A percentile compares a stretch with the other conserved stretches of the same genome.
phyloP scores from a whole-genome alignment of 352 stramenopile genomes.

The Peronospora tabacina region DNA sequence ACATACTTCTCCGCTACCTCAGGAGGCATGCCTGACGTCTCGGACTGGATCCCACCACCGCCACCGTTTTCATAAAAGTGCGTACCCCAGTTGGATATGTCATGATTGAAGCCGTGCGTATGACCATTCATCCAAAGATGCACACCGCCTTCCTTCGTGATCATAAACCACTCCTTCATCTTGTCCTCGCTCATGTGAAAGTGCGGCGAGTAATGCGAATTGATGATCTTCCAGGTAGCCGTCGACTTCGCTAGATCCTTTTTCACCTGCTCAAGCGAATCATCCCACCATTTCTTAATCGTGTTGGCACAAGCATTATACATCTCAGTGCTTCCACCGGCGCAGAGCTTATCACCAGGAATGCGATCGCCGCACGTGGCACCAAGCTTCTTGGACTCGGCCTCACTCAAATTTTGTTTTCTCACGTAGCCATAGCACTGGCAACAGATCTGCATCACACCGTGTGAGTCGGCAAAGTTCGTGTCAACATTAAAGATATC shows the following conservation, averaged over 20 bases:
- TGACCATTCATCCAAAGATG: slow-evolving; percentile 81
- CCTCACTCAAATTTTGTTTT: slow-evolving; percentile 41
- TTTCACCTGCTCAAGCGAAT: slow-evolving; percentile 58
- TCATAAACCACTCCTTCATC: slow-evolving; percentile 85
- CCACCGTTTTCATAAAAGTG: slow-evolving; percentile 86
- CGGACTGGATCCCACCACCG: slow-evolving; percentile 78
- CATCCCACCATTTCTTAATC: slow-evolving; percentile 75
- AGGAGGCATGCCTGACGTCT: slow-evolving; percentile 72
- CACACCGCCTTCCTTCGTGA: slow-evolving; percentile 69
- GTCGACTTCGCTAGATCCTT: slow-evolving; percentile 62
- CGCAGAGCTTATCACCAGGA: slow-evolving; percentile 61
- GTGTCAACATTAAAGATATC: slow-evolving; percentile 88
- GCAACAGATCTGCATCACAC: slow-evolving; percentile 79
- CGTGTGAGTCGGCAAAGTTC: slow-evolving; percentile 80
- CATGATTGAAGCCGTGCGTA: slow-evolving; percentile 85
- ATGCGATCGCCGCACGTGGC: slow-evolving; percentile 64
- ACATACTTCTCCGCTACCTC: slow-evolving; percentile 71
- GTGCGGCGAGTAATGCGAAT: slow-evolving; percentile 86
- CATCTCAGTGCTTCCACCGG: slow-evolving; percentile 54
- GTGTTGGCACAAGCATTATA: slow-evolving; percentile 69
- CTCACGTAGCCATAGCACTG: slow-evolving; percentile 84
- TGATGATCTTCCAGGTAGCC: slow-evolving; percentile 83
- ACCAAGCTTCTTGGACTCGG: slow-evolving; percentile 46
- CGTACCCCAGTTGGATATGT: slow-evolving; percentile 76
- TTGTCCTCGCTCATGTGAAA: slow-evolving; percentile 86